Conservation (phyloP, 2,329 filamentous ascomycete genomes). For the Polytolypa hystricis region DNA sequence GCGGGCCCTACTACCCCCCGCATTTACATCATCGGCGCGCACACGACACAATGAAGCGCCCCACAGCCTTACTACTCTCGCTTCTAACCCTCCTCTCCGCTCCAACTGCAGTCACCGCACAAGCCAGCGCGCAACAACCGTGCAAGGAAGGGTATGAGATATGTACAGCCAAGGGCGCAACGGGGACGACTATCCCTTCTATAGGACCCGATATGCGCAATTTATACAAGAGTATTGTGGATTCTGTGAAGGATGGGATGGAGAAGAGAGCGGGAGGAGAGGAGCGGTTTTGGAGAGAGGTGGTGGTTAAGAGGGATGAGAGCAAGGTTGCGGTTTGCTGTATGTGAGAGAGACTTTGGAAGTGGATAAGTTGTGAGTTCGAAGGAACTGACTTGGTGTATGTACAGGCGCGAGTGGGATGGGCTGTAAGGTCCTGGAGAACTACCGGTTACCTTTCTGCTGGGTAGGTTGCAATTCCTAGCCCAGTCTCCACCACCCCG, state of each 20-base stretch:
- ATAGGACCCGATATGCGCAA: slow-evolving; percentile 20
- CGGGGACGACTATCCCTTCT: slow-evolving; percentile 15
- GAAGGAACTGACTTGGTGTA: no score
- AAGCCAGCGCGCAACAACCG: background rate
- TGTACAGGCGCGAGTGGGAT: slow-evolving; percentile 13
- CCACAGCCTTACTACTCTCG: no score
- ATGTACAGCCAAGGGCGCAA: slow-evolving; percentile 22
- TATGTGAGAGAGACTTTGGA: no score
- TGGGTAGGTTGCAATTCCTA: slow-evolving; percentile 24
- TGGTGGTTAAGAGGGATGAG: background rate
- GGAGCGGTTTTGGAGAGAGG: background rate
- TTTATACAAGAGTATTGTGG: slow-evolving; percentile 22
- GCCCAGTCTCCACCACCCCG: background rate
- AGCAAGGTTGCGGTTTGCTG: no score
- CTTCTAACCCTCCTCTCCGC: no score
- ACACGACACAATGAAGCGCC: no score
- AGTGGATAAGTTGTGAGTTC: no score
- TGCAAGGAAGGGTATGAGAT: slow-evolving; percentile 20
- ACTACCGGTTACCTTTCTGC: slow-evolving; percentile 37
- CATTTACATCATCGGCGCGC: no score
- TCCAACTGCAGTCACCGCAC: no score
- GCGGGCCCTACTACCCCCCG: no score
- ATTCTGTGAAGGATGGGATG: slow-evolving; percentile 13
- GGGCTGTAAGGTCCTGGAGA: slow-evolving; percentile 31
- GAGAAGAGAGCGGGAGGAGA: slow-evolving; percentile 2